phyloP scores from a whole-genome alignment of 108 stramenopile genomes.

The Poteriospumella lacustris region DNA sequence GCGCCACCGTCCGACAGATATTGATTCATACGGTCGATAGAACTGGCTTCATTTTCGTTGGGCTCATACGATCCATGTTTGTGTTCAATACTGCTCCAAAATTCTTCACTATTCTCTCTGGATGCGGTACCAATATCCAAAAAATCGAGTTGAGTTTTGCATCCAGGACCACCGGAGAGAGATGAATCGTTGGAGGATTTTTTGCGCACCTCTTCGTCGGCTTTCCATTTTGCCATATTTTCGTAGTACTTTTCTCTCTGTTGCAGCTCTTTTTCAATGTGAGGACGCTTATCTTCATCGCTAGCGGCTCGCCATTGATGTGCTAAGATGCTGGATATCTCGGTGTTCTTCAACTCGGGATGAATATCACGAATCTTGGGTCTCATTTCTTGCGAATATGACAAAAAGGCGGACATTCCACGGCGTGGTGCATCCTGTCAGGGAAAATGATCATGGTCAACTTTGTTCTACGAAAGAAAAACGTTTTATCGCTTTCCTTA shows the following conservation, averaged over 20 bases:
- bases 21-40: too few relatives aligned
- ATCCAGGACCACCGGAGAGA: too few relatives aligned
- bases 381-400: neutral
- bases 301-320: neutral
- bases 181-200: too few relatives aligned
- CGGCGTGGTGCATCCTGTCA: neutral
- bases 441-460: neutral
- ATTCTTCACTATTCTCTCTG: too few relatives aligned
- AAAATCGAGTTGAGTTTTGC: too few relatives aligned
- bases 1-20: too few relatives aligned
- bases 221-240: neutral
- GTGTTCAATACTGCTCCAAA: too few relatives aligned
- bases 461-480: neutral
- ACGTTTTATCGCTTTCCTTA: neutral
- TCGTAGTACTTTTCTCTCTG: neutral
- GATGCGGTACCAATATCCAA: too few relatives aligned
- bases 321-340: neutral
- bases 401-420: neutral
- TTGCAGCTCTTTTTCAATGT: neutral
- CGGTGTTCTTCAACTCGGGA: neutral
- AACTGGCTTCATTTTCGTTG: too few relatives aligned
- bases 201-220: neutral
- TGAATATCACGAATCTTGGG: neutral
- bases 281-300: neutral
- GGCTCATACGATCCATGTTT: too few relatives aligned